Evolutionary conservation across 176 grass and related monocot species (phyloP).

Genomic region (Elaeis guineensis): DNA sequence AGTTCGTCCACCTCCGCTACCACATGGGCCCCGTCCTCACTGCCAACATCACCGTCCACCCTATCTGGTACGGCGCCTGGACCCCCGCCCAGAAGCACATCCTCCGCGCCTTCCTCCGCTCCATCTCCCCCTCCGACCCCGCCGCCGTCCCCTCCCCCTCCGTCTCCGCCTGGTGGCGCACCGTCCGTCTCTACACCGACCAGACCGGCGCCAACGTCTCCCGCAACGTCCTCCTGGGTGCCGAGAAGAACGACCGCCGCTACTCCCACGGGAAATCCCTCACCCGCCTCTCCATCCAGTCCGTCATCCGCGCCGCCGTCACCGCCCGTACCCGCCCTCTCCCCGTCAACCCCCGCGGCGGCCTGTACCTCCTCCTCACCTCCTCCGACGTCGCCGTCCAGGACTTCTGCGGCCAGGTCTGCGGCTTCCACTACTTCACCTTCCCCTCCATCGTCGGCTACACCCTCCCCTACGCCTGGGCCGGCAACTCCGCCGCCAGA

Average conservation of each 20-base stretch:
- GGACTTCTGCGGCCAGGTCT: slow-evolving; percentile 67
- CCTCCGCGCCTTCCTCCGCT: slow-evolving; percentile 75
- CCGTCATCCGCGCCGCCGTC: slow-evolving; percentile 64
- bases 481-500: slow-evolving; percentile 61
- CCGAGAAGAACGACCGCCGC: slow-evolving; percentile 52
- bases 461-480: slow-evolving; percentile 93
- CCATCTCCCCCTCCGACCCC: slow-evolving; percentile 31
- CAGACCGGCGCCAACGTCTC: slow-evolving; percentile 83
- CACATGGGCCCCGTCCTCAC: slow-evolving; percentile 96
- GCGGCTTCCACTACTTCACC: slow-evolving; percentile 99
- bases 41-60: slow-evolving; percentile 62
- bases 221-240: slow-evolving; percentile 37
- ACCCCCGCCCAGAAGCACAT: slow-evolving; percentile 54
- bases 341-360: slow-evolving; percentile 52
- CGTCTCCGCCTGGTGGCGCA: slow-evolving; percentile 76
- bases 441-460: slow-evolving; percentile 86
- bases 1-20: slow-evolving; percentile 75
- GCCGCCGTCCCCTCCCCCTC: slow-evolving; percentile 21
- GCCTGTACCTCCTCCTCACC: slow-evolving; percentile 84
- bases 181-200: slow-evolving; percentile 82
- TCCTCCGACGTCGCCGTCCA: slow-evolving; percentile 57
- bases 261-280: slow-evolving; percentile 52
- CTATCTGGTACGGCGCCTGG: slow-evolving; percentile 93
- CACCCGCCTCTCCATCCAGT: slow-evolving; percentile 59
- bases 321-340: slow-evolving; percentile 49